Base-by-base conservation (phyloP, 345 rosid genomes). In the Populus alba region DNA sequence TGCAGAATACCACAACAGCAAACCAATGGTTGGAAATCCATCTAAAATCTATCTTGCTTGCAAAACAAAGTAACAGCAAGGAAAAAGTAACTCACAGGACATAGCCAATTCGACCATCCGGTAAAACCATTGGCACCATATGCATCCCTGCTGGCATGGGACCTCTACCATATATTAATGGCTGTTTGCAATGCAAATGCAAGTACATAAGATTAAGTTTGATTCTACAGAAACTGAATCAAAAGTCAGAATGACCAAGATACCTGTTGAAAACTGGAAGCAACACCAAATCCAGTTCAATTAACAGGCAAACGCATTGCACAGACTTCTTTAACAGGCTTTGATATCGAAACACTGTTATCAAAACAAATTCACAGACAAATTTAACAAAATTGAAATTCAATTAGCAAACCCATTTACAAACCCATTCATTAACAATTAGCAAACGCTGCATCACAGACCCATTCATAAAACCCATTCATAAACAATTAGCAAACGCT, bases 121-220 rank as follows among this genome's bases (percentile, higher is more conserved):
- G 98, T 70, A 97, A 94, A 79, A 97, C 92, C 98, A 97, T 97
- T 43, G 99, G 99, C 79, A 97, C 99, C 98, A 94, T 97, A 43
- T 92, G 97, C 98, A 97, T 97, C 80, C 98, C 95, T 1, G 97
- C 77, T 72, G 96, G 98, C 98, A 91, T 91, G 71, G 94, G 92
- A 38, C 98, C 98, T 83, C 98, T 86, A 59, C 97, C 99, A 77
- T 97, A 97, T 84, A 97, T 92, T 81, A 97, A 83, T 8, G 97
- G 98, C 98, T 97, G 92, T 78, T 83, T 72, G 77, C 39, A 35
- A 59, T 38, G 47, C 53, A 75, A 79, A 10, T n/a, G n/a, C 18
- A 45, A 45, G 67, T 71, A 72, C 41, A 66, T 73, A 49, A 70
- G 71, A 51, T 20, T 69, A 31, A 69, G 49, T 71, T 78, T 75